Evolutionary conservation across 805 yeast species (phyloP), one percentile per base, ranked within the genome.

Genomic region (Cyberlindnera subsufficiens): DNA sequence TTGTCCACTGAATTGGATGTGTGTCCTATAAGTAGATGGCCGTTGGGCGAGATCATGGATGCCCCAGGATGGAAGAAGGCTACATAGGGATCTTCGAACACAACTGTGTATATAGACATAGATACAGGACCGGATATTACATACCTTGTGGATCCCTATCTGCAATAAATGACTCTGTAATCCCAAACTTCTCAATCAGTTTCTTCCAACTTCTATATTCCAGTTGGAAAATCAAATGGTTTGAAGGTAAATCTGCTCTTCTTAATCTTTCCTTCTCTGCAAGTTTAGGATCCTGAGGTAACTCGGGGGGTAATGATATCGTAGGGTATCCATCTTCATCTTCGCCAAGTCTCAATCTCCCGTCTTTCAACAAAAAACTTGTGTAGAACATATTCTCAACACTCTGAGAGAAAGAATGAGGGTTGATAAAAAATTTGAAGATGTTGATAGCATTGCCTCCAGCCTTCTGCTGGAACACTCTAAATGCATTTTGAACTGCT

Each of bases 381-480:
- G 86, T 73, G 55, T 81, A 86, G 54, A 90, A 90, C 53, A 91
- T 63, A 56, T 87, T 88, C 59, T 91, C 97, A 3, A 90, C 80
- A 1, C 89, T 75, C 58, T 82, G 89, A 1, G 84, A 69, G 61
- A 82, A 90, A 6, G 91, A 82, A 14, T 64, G 47, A 1, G 96
- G 96, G 58, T 91, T 80, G 16, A 90, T 67, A 39, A 86, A 74
- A 51, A 85, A 81, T 47, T 71, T 67, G 55, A 77, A 86, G 37
- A 89, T 66, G 42, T 77, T 77, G 8, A 88, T 68, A 8, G 68
- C 69, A 16, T 52, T 50, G 0, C 64, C 65, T 8, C 60, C 57
- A 35, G 63, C 66, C 20, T 30, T 31, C 16, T 57, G 48, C 5
- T 39, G 45, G 35, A 78, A 63, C 4, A 65, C 58, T 35, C 63